phyloP scores from a whole-genome alignment of 1,139 yeast species.

The Wickerhamomyces sp. region DNA sequence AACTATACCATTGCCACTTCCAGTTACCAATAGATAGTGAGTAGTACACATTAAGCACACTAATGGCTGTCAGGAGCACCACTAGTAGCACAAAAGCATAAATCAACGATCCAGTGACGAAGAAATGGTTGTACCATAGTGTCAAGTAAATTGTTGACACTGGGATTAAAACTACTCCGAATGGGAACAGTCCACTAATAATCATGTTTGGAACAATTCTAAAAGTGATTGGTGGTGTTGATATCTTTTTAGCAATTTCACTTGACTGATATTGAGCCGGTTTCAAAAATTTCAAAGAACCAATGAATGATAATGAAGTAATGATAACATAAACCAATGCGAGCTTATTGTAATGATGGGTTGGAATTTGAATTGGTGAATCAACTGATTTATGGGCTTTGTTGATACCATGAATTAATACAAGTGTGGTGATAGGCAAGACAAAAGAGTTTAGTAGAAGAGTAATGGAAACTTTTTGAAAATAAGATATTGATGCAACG shows the following conservation, averaged over 20 bases:
- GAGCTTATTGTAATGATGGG: background rate
- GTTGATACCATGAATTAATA: constrained; percentile 10
- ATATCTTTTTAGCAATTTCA: constrained; percentile 17
- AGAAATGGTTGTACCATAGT: constrained; percentile 24
- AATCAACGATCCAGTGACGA: constrained; percentile 12
- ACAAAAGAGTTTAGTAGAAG: constrained; percentile 12
- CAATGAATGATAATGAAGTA: constrained; percentile 8
- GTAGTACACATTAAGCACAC: constrained; percentile 18
- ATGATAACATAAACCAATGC: constrained; percentile 8
- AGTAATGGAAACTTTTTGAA: background rate
- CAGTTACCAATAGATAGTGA: constrained; percentile 24
- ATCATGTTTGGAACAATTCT: constrained; percentile 20
- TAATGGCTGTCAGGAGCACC: constrained; percentile 11
- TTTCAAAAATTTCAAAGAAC: constrained; percentile 8
- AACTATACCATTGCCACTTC: constrained; percentile 24
- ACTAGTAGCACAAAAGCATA: constrained; percentile 12
- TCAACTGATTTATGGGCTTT: constrained; percentile 13
- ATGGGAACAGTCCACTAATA: constrained; percentile 24
- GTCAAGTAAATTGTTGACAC: constrained; percentile 21
- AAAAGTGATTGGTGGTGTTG: constrained; percentile 21
- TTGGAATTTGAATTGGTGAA: constrained; percentile 18
- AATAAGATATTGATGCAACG: background rate
- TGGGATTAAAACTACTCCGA: constrained; percentile 22
- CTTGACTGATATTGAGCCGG: constrained; percentile 4
- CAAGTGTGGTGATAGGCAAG: constrained; percentile 11